Conservation (phyloP, 257 asterid species). For the Nicotiana noctiflora region DNA sequence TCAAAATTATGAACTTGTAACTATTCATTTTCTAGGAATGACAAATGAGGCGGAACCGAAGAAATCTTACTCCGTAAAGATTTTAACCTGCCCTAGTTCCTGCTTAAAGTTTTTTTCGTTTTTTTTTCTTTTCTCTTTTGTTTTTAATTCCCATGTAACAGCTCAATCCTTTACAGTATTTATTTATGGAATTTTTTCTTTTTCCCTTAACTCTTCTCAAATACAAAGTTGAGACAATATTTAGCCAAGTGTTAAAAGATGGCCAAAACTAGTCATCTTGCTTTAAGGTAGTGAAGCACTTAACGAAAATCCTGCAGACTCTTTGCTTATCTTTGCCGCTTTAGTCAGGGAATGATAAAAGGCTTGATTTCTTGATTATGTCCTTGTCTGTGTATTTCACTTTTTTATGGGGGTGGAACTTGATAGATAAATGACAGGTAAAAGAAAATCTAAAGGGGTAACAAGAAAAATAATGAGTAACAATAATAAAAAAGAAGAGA, state of each 20-base stretch:
- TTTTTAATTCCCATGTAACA: too few relatives aligned
- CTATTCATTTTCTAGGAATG: neutral
- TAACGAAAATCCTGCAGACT: neutral
- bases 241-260: neutral
- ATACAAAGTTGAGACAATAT: neutral
- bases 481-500: neutral
- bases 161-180: too few relatives aligned
- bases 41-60: neutral
- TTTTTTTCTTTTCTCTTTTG: too few relatives aligned
- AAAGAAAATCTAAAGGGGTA: neutral
- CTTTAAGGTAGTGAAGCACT: neutral
- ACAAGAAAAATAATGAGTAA: neutral
- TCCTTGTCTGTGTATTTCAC: neutral
- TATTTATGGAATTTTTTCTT: neutral
- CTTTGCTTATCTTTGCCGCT: neutral
- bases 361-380: constrained; percentile 1
- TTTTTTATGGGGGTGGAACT: neutral
- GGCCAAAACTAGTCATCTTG: neutral
- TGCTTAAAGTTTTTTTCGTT: too few relatives aligned
- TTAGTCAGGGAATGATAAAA: neutral
- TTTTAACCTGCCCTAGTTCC: too few relatives aligned
- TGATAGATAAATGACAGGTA: neutral
- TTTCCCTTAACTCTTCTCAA: neutral
- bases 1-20: neutral
- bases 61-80: neutral